A percentile compares a stretch with the other conserved stretches of the same genome.
Conservation (phyloP, 2,329 filamentous ascomycete species). For the Colletotrichum sp. region DNA sequence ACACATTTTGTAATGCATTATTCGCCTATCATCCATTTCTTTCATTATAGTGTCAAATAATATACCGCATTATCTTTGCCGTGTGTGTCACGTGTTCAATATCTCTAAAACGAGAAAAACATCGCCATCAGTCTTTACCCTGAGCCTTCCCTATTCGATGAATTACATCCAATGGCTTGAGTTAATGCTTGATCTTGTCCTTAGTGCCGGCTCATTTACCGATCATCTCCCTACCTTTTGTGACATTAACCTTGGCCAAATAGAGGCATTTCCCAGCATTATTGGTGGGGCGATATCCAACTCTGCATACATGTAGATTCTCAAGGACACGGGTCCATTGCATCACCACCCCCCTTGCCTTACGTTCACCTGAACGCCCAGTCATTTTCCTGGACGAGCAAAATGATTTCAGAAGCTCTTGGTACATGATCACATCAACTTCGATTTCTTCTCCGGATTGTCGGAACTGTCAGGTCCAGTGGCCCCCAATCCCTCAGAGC, state of each 20-base stretch:
- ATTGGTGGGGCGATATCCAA: background rate
- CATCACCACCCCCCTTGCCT: background rate
- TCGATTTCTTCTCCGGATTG: background rate
- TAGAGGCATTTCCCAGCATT: background rate
- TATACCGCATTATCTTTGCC: fast-evolving
- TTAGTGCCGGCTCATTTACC: background rate
- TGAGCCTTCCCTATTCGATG: background rate
- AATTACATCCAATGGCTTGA: fast-evolving
- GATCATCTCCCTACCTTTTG: background rate
- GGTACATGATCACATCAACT: background rate
- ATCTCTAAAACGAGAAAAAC: background rate
- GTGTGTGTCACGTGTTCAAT: fast-evolving
- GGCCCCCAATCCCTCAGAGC: background rate
- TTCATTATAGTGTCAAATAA: background rate
- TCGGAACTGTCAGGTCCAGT: fast-evolving
- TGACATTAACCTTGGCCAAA: fast-evolving
- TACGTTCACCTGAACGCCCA: background rate
- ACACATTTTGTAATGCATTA: background rate
- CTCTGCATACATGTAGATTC: background rate
- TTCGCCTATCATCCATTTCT: background rate
- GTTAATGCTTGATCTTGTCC: background rate
- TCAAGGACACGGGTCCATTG: background rate
- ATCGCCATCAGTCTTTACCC: fast-evolving
- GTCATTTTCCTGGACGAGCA: background rate
- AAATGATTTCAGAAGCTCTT: background rate